Base-by-base conservation (phyloP, 2,329 filamentous ascomycete genomes). In the Monilinia polystroma region DNA sequence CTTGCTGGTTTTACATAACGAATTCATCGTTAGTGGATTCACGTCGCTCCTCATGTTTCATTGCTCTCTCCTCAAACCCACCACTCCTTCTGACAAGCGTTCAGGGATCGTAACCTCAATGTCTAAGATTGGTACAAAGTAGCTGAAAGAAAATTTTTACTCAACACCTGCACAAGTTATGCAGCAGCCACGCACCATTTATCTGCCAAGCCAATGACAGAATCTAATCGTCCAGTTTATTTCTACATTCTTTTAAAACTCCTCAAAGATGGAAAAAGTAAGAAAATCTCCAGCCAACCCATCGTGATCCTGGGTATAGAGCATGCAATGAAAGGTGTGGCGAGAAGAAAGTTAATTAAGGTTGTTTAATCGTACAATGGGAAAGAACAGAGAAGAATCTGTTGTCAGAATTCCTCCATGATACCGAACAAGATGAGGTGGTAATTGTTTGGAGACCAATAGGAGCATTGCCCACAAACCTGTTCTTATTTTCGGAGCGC, bases 221-320 rank as follows among this genome's bases (percentile, higher is more conserved):
- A 29, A 60, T 41, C 58, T 60, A 29, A 60, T 51, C 38, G 58
- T 45, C 51, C 32, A 60, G 58, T 12, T 35, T 51, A 51, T 14
- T n/a, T 38, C 58, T 20, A 38, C 29, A 38, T 38, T 12, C 14
- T 38, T 60, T 12, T 23, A 1, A 49, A 60, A 23, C 32, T 35
- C 12, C 35, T 6, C 3, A 2, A 60, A 35, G 18, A 11, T 2
- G 18, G 7, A 51, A 12, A 14, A 20, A 26, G 23, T 1, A 26
- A 8, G 20, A 26, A 26, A 20, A 26, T 60, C n/a, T 38, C 10
- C 12, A n/a, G 16, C 43, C 4, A 26, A 29, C n/a, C 14, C n/a
- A 20, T 38, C 45, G 16, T 51, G 5, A 41, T 41, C 7, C 14
- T 7, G 20, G 20, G 14, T 16, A 41, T 60, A n/a, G 6, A 3